Evolutionary conservation across 495 filamentous ascomycete species (phyloP), one percentile per base, ranked within the genome.

Genomic region (Elaphomyces granulatus): DNA sequence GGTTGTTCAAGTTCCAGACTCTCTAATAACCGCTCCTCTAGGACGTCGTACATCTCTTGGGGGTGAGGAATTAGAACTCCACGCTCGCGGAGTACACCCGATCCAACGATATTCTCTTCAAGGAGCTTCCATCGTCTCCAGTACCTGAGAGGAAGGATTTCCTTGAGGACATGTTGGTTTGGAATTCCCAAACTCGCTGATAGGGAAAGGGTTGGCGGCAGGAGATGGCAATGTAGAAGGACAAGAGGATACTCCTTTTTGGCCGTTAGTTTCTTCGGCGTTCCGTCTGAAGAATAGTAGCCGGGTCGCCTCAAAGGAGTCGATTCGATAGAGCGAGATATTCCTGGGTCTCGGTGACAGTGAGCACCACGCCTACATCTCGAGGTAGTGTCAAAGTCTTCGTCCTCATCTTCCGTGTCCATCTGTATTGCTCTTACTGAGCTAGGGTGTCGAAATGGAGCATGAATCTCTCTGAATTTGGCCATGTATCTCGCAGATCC

Each of bases 11-110:
- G 61, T 47, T 94, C 85, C 18, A 98, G 59, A 6, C 80, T 78
- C 57, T 94, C 88, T 3, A 95, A 60, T n/a, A 98, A 63, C 12
- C 87, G 69, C 56, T 95, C 90, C 57, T 98, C 90, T 0, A 98
- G 72, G 17, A 94, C 58, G 50, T 93, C 88, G 51, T 87, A 95
- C 46, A 92, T 80, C 42, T 87, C 84, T 48, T 81, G 75, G 9
- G 90, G 90, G 51, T 98, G 90, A 1, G 84, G 77, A 6, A 98
- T 70, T 32, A 98, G 64, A 12, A 98, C 68, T 1, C 90, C 90
- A 1, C 90, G 73, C 47, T 87, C 81, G 2, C 61, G 61, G 8
- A 90, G 61, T 2, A 94, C 75, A 0, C 58, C 59, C 0, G 81
- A 88, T 14, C 84, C 79, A 15, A 76, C 74, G 15, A 81, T 56